Base-by-base conservation (phyloP, 768 basidiomycete genomes). In the Leccinum fibrillosum region DNA sequence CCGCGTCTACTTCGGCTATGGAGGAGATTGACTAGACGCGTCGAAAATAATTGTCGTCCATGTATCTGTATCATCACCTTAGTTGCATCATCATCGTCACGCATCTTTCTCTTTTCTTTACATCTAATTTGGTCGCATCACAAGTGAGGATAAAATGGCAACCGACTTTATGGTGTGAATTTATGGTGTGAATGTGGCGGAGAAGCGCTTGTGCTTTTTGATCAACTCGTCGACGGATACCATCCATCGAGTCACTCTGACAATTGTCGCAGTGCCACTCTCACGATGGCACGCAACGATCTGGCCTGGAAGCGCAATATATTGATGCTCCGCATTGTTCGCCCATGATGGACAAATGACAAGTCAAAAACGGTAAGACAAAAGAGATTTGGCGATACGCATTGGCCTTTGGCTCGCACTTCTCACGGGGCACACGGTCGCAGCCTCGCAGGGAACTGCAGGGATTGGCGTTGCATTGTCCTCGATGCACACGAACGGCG, bases 21-120 rank as follows among this genome's bases (percentile, higher is more conserved):
- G 96, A 98, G 83, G 95, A 98, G 81, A 96, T 98, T 62, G 90
- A 92, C 70, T 92, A 86, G 72, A 76, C 15, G 49, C 3, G 51
- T 52, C 42, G 42, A 53, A 15, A 7, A 52, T n/a, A 60, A 53
- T 25, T 30, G 58, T 48, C 58, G 52, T 50, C 32, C 57, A 11
- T 51, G 60, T 69, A 65, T 65, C 56, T 69, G 74, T 72, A 70
- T 63, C 56, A 63, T 61, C 44, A 64, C 61, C 23, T 48, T 64
- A 63, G 42, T 64, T 53, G 58, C 64, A 71, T 69, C 56, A 54
- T 71, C 65, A 65, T 63, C 53, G 52, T 69, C 54, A 56, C 57
- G 51, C 66, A 45, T 55, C 63, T 64, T 60, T 39, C 7, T 25
- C 60, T 10, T 50, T 64, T 54, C 64, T 56, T 65, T 65, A 60